Evolutionary conservation across 2,329 filamentous ascomycete genomes (phyloP).

Genomic region (Exophiala spinifera): DNA sequence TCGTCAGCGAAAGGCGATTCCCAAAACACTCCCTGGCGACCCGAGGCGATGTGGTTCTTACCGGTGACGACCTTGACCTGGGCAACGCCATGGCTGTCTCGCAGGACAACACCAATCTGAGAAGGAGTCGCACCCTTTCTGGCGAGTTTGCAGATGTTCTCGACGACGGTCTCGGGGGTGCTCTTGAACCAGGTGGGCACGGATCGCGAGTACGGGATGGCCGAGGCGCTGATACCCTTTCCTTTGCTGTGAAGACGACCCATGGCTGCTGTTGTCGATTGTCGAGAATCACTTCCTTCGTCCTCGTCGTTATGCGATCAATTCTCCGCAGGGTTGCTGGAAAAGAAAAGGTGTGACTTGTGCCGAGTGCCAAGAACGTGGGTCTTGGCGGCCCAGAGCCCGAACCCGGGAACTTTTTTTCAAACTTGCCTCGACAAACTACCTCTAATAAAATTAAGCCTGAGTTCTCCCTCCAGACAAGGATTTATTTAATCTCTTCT

Average conservation of each 20-base stretch:
- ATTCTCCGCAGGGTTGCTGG: neutral
- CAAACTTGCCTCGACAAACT: neutral
- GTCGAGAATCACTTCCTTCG: slow-evolving; percentile 13
- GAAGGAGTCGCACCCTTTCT: slow-evolving; percentile 98
- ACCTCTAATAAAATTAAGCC: too few species aligned
- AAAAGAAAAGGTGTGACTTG: neutral
- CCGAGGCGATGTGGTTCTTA: slow-evolving; percentile 49
- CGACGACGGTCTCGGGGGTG: slow-evolving; percentile 95
- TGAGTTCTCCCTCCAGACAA: too few species aligned
- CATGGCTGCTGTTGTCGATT: slow-evolving; percentile 52
- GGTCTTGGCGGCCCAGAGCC: neutral
- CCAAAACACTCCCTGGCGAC: neutral
- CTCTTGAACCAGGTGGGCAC: slow-evolving; percentile 97
- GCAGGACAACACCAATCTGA: slow-evolving; percentile 97
- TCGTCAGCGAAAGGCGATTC: slow-evolving; percentile 3
- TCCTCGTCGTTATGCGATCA: slow-evolving; percentile 3
- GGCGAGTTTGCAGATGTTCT: slow-evolving; percentile 98
- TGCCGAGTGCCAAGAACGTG: neutral
- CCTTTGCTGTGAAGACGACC: slow-evolving; percentile 99
- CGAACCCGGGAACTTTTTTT: too few species aligned
- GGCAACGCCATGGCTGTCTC: slow-evolving; percentile 96
- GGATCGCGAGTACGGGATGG: slow-evolving; percentile 93
- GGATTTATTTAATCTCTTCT: too few species aligned
- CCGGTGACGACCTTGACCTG: slow-evolving; percentile 97
- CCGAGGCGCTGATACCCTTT: slow-evolving; percentile 97